Base-by-base conservation (phyloP, 2,329 filamentous ascomycete species). In the Aureobasidium pullulans region DNA sequence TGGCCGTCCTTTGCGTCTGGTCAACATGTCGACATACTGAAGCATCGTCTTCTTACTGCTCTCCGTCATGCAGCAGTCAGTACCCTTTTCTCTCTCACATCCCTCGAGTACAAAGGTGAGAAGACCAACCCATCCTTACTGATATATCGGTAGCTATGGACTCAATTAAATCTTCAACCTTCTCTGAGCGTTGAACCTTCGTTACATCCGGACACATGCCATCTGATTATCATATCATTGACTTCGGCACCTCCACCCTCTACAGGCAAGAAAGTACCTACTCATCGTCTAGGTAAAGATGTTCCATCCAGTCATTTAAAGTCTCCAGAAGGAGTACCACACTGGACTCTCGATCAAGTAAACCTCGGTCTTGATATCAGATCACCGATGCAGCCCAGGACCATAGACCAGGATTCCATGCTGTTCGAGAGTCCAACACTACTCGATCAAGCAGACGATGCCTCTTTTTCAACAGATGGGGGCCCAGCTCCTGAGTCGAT, bases 161-260 rank as follows among this genome's bases (percentile, higher is more conserved):
- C 57, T 6, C 71, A 75, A 54, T 57, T 74, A 28, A 63, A 64
- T 31, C 62, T 75, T 28, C 59, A 59, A 10, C 64, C 68, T 7
- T 65, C 66, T 3, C 52, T 71, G 37, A 54, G 19, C 31, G 10
- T 59, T 46, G 15, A 57, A 10, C 29, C 59, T 40, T 32, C 60
- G n/a, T 15, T 23, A 36, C 13, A 2, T 44, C 16, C 46, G 19
- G 13, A 47, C 23, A 40, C 39, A 34, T 40, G 28, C 11, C 16
- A 31, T 57, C 23, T 37, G 32, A n/a, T 63, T 34, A 53, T 50
- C 23, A 32, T 63, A 40, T 15, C 48, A 6, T 52, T 63, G 11
- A 28, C 39, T 19, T 37, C 52, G 2, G 15, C 15, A 13, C n/a
- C 31, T 3, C 19, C 10, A 11, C 31, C 19, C 52, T 29, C 59